Base-by-base conservation (phyloP, 495 filamentous ascomycete species). In the Rhypophila decipiens region DNA sequence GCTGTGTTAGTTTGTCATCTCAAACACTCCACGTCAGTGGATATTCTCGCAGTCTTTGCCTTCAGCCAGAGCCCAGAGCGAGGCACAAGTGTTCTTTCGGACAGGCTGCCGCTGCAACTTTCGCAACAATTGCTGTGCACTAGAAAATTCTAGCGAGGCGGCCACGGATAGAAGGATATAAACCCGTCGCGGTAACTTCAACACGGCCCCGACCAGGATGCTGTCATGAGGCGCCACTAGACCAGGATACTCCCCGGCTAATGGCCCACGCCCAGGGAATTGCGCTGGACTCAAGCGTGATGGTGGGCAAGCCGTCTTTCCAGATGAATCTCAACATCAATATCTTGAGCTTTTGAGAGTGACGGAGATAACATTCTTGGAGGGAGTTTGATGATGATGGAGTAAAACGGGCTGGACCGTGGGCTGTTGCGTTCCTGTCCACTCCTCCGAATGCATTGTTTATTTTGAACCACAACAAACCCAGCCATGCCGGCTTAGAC, bases 381-480 rank as follows among this genome's bases (percentile, higher is more conserved):
- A n/a, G n/a, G n/a, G n/a, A n/a, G n/a, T n/a, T n/a, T n/a, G n/a
- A n/a, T n/a, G n/a, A n/a, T n/a, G n/a, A n/a, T n/a, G n/a, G n/a
- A n/a, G n/a, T n/a, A n/a, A n/a, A n/a, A n/a, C n/a, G n/a, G n/a
- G n/a, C n/a, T n/a, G n/a, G n/a, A n/a, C n/a, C n/a, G 24, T 21
- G 21, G 18, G 24, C 39, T 20, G 18, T 27, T 55, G 52, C 52
- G 49, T 61, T 56, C 60, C 52, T 61, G 42, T 46, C n/a, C n/a
- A n/a, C n/a, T n/a, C n/a, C n/a, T n/a, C n/a, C n/a, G n/a, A n/a
- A n/a, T n/a, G 27, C 39, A 49, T 56, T 60, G 59, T 64, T 61
- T 61, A 42, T 61, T 61, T 55, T 60, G 59, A 56, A 59, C 50
- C 45, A 50, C 40, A 38, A 42, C 53, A 40, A n/a, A 47, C 44